Evolutionary conservation across 331 rosid genomes (phyloP).

Genomic region (Malus hybrid): DNA sequence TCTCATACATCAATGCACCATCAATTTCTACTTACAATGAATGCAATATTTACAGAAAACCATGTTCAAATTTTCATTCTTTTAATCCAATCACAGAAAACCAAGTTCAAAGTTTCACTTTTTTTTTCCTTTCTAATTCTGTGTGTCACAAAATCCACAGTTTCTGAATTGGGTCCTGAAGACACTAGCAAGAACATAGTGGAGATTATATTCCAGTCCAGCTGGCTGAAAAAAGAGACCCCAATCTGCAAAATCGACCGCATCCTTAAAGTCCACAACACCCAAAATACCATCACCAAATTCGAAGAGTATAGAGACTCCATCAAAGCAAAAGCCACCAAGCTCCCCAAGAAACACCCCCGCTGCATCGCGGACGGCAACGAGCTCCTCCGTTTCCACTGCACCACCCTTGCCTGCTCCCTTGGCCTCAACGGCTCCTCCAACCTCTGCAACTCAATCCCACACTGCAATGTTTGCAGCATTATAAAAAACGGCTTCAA

Average conservation of each 20-base stretch:
- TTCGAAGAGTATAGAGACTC: constrained; percentile 88
- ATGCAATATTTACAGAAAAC: too few species aligned
- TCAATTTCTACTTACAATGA: too few species aligned
- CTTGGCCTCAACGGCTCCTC: constrained; percentile 81
- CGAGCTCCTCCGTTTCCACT: constrained; percentile 86
- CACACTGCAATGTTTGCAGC: constrained; percentile 66
- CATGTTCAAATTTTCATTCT: too few species aligned
- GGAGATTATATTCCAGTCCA: constrained; percentile 92
- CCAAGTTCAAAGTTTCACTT: neutral
- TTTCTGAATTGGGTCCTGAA: constrained; percentile 87
- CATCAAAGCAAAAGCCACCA: constrained; percentile 73
- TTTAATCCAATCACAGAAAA: too few species aligned
- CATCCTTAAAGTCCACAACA: constrained; percentile 83
- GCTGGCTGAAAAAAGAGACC: constrained; percentile 88
- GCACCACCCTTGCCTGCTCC: constrained; percentile 73
- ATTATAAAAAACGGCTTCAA: constrained; percentile 71
- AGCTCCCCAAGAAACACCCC: constrained; percentile 67
- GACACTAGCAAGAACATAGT: constrained; percentile 99
- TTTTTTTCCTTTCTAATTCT: neutral
- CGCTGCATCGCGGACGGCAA: constrained; percentile 97
- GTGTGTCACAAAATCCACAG: constrained; percentile 26
- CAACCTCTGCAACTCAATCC: constrained; percentile 70
- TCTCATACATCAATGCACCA: too few species aligned
- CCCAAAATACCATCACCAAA: constrained; percentile 62
- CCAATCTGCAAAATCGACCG: constrained; percentile 91